Percentiles rank a stretch among this genome's conserved stretches.
phyloP scores from a whole-genome alignment of 2,329 filamentous ascomycete species.

The Corinectria fuckeliana region DNA sequence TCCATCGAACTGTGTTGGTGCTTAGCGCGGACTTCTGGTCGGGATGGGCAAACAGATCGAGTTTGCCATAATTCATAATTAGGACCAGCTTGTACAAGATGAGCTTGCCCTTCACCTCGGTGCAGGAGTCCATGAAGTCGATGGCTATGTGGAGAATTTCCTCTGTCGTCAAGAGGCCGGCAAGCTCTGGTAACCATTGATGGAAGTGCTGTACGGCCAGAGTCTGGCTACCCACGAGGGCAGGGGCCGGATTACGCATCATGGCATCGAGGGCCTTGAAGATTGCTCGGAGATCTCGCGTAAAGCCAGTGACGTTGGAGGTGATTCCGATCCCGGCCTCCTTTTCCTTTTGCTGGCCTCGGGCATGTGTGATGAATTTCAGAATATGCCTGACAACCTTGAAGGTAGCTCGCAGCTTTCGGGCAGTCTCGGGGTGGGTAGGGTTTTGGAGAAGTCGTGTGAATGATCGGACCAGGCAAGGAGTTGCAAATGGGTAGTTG shows the following conservation, averaged over 20 bases:
- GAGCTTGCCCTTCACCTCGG: conserved; percentile 85
- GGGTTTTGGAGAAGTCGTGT: conserved; percentile 82
- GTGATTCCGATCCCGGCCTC: conserved; percentile 87
- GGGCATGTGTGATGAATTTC: conserved; percentile 91
- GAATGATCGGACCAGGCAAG: conserved; percentile 87
- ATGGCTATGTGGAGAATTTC: conserved; percentile 92
- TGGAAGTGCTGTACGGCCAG: conserved; percentile 96
- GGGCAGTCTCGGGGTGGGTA: conserved; percentile 80
- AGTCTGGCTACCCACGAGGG: conserved; percentile 92
- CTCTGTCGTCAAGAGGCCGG: conserved; percentile 75
- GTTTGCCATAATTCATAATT: conserved; percentile 87
- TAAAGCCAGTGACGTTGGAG: conserved; percentile 74
- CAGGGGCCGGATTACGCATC: conserved; percentile 86
- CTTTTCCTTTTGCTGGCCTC: conserved; percentile 86
- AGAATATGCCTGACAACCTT: conserved; percentile 94
- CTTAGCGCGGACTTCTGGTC: conserved; percentile 78
- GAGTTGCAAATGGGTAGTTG: conserved; percentile 90
- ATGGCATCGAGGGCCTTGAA: conserved; percentile 89
- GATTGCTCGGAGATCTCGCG: conserved; percentile 80
- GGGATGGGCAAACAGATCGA: conserved; percentile 80
- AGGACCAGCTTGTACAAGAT: conserved; percentile 90
- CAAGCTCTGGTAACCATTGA: conserved; percentile 93
- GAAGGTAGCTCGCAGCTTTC: conserved; percentile 87
- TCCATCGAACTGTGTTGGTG: conserved; percentile 86
- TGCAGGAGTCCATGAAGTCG: conserved; percentile 92